Conservation (phyloP, 768 basidiomycete species). For the Leccinum uliginosum region DNA sequence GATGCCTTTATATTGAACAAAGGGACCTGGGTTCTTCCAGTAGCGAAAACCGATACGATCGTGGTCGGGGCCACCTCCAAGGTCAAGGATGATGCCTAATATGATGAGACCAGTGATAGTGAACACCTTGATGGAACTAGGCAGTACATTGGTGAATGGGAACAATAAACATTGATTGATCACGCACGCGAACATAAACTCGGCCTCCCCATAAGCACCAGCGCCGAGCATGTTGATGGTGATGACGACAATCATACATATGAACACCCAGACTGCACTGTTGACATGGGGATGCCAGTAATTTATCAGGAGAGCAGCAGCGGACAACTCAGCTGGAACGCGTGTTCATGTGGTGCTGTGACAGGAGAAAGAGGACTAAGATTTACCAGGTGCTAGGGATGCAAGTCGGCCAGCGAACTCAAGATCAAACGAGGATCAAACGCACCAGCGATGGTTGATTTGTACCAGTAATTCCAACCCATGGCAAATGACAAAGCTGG, state of each 20-base stretch:
- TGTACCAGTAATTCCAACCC: slow-evolving; percentile 54
- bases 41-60: background rate
- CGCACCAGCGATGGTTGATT: slow-evolving; percentile 22
- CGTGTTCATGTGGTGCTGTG: background rate
- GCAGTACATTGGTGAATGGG: background rate
- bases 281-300: background rate
- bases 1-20: background rate
- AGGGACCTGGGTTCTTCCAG: background rate
- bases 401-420: background rate
- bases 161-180: background rate
- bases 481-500: slow-evolving; percentile 58
- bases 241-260: background rate
- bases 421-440: background rate
- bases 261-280: background rate
- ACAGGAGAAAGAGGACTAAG: background rate
- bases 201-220: background rate
- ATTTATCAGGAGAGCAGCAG: background rate
- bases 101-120: background rate
- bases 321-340: background rate
- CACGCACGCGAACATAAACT: background rate
- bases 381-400: background rate
- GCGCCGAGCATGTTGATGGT: background rate
- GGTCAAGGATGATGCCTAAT: background rate
- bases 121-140: background rate
- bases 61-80: background rate